Conservation (phyloP, 2,329 filamentous ascomycete species). For the Fusarium musae region DNA sequence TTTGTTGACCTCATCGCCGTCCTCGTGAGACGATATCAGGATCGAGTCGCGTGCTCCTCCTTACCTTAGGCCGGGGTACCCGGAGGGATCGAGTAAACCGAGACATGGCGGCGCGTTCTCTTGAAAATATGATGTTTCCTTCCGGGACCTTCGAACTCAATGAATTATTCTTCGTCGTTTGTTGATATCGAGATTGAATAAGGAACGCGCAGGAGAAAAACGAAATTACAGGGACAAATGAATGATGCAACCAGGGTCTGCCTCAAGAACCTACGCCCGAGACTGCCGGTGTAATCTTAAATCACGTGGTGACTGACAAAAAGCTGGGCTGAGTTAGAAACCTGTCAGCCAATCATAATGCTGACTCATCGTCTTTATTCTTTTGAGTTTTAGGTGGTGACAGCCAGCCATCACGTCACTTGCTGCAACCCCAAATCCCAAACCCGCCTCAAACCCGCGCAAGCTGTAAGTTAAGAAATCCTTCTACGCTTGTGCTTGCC, state of each 20-base stretch:
- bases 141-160: background rate
- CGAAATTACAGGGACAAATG: conserved; percentile 27
- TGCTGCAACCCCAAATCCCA: conserved; percentile 7
- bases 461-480: background rate
- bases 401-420: conserved; percentile 36
- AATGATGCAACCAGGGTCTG: conserved; percentile 44
- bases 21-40: conserved; percentile 2
- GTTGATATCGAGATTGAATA: conserved; percentile 11
- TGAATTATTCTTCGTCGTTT: background rate
- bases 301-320: conserved; percentile 22
- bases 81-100: conserved; percentile 53
- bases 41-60: conserved; percentile 29
- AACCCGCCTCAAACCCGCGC: background rate
- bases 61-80: conserved; percentile 55
- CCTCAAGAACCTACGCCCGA: conserved; percentile 28
- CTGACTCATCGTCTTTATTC: conserved; percentile 4
- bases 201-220: conserved; percentile 20
- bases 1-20: background rate
- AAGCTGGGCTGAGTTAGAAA: background rate
- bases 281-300: conserved; percentile 33
- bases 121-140: conserved; percentile 6
- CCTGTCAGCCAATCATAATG: conserved; percentile 21
- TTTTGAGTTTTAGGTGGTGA: background rate
- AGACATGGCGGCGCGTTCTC: conserved; percentile 45
- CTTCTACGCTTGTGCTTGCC: conserved; percentile 11